Conservation (phyloP, 345 rosid species). For the Acer saccharum region DNA sequence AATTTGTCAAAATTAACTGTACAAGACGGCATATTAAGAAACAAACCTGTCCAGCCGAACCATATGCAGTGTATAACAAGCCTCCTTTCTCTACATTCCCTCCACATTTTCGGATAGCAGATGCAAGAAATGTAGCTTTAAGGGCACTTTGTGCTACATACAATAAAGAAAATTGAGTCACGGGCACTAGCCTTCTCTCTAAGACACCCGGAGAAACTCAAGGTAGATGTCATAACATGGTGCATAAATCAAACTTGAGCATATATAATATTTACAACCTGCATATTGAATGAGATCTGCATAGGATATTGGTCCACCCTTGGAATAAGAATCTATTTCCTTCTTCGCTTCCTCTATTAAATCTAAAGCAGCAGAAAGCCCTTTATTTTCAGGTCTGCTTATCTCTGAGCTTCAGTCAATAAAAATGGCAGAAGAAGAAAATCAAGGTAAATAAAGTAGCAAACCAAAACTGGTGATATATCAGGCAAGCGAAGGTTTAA, state of each 20-base stretch:
- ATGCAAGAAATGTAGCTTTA: constrained; percentile 76
- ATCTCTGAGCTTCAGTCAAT: constrained; percentile 87
- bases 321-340: constrained; percentile 80
- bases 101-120: constrained; percentile 91
- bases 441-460: constrained; percentile 8
- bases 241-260: constrained; percentile 3
- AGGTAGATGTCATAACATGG: not conserved
- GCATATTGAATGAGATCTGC: constrained; percentile 83
- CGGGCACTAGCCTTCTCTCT: not conserved
- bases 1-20: not conserved
- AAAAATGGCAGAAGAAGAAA: constrained; percentile 22
- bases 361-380: constrained; percentile 65
- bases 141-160: constrained; percentile 69
- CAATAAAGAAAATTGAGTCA: constrained; percentile 10
- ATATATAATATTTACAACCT: constrained; percentile 39
- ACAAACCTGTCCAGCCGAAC: constrained; percentile 85
- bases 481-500: constrained; percentile 1
- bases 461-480: constrained; percentile 4
- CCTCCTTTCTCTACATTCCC: constrained; percentile 88
- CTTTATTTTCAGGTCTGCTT: constrained; percentile 82
- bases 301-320: constrained; percentile 87
- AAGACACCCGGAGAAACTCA: constrained; percentile 4
- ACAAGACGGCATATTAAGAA: constrained; percentile 11
- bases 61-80: constrained; percentile 72
- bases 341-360: constrained; percentile 65